Base-by-base conservation (phyloP, 1,284 basidiomycete species). In the Heterobasidion annosum region DNA sequence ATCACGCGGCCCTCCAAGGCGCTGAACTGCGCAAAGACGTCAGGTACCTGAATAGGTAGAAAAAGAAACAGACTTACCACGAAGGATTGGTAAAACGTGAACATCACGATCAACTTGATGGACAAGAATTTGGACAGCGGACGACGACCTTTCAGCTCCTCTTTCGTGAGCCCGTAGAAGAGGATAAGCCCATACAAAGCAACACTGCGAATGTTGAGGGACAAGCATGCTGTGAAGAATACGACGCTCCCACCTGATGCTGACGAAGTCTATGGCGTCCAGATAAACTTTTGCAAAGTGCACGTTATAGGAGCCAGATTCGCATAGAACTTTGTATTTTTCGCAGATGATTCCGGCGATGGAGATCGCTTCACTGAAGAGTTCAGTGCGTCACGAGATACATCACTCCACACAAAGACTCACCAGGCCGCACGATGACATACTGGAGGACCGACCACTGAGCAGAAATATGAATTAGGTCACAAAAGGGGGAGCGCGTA, bases 81-180 rank as follows among this genome's bases (percentile, higher is more conserved):
- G 58, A 90, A 85, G 0, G 76, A 71, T 59, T 91, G 88, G 65
- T 91, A 91, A 65, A 88, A 91, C 0, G 88, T 91, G 64, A 88
- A 84, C 80, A 93, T 86, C 51, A 93, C 87, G 56, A 91, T 90
- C 35, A 92, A 70, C 69, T 93, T 94, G 73, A 91, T 92, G 9
- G 79, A 71, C 57, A 91, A 62, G 66, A 93, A 93, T 69, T 93
- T 93, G 13, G 87, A 81, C 34, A 94, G 72, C 15, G 92, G 93
- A 33, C 83, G 76, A n/a, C 81, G 75, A 16, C 84, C 89, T 54
- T 68, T 71, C 7, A 95, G 75, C 62, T 93, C 91, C 8, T 88
- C 82, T 57, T 84, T 81, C 46, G 83, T 89, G 44, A 94, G 74
- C 13, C 77, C 85, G 63, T 93, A 93, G 65, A 91, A 92, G n/a